A percentile compares a stretch with the other conserved stretches of the same genome.
phyloP scores from a whole-genome alignment of 331 rosid genomes.

The Rosa hybrid region DNA sequence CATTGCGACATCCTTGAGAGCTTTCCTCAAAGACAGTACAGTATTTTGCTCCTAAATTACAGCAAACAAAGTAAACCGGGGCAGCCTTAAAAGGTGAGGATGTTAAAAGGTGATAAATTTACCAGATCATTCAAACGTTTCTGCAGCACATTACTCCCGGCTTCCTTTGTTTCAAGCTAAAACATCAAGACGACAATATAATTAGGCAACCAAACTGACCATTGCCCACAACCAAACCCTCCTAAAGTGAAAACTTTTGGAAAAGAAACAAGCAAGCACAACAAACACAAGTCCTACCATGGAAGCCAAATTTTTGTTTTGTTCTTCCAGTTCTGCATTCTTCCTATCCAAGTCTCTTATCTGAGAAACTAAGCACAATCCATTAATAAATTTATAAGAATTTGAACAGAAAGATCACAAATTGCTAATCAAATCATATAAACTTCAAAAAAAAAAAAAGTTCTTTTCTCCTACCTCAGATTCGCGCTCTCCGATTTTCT shows the following conservation, averaged over 20 bases:
- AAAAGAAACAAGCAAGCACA: constrained; percentile 16
- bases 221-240: background rate
- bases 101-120: constrained; percentile 17
- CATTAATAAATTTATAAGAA: background rate
- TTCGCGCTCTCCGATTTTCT: constrained; percentile 70
- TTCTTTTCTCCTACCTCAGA: constrained; percentile 47
- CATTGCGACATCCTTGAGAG: constrained; percentile 94
- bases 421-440: background rate
- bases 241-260: too few species aligned
- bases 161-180: constrained; percentile 73
- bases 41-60: constrained; percentile 64
- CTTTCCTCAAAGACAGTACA: constrained; percentile 82
- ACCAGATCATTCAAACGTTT: constrained; percentile 73
- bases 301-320: constrained; percentile 48
- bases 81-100: background rate
- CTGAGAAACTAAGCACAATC: constrained; percentile 60
- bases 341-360: constrained; percentile 64
- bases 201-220: constrained; percentile 27
- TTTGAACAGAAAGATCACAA: background rate
- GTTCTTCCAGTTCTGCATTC: constrained; percentile 63
- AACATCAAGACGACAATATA: constrained; percentile 21
- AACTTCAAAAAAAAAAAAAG: background rate
- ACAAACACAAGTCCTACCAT: constrained; percentile 39
- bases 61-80: background rate
- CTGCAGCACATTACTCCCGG: constrained; percentile 52